Conservation (phyloP, 495 filamentous ascomycete species). For the Penicillium nucicola region DNA sequence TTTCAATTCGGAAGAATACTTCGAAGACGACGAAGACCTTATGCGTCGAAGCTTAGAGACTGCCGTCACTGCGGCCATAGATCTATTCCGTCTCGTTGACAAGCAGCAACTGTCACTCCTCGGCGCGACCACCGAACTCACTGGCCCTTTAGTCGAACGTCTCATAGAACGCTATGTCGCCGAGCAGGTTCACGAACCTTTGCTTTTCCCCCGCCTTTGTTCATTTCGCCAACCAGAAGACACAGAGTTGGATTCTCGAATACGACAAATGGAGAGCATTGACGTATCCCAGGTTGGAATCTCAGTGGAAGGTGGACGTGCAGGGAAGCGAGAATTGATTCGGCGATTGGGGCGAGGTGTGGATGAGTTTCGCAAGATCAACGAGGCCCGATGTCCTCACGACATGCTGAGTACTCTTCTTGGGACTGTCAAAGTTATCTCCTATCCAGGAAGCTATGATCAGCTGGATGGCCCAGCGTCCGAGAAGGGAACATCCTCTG, state of each 20-base stretch:
- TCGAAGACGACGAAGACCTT: constrained; percentile 82
- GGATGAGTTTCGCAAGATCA: constrained; percentile 86
- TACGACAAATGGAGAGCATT: constrained; percentile 87
- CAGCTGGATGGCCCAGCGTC: constrained; percentile 32
- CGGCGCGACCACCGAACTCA: constrained; percentile 89
- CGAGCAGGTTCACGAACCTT: constrained; percentile 85
- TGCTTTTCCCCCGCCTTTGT: constrained; percentile 80
- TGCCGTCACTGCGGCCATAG: constrained; percentile 88
- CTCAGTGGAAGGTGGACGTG: constrained; percentile 65
- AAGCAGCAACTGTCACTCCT: constrained; percentile 91
- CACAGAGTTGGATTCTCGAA: constrained; percentile 83
- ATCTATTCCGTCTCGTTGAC: constrained; percentile 92
- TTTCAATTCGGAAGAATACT: constrained; percentile 49
- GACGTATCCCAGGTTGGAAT: constrained; percentile 95
- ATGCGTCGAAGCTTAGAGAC: constrained; percentile 86
- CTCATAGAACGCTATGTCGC: constrained; percentile 93
- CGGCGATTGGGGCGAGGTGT: constrained; percentile 71
- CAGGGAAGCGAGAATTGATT: constrained; percentile 69
- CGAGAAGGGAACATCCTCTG: constrained; percentile 58
- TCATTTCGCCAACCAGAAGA: constrained; percentile 77
- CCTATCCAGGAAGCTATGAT: constrained; percentile 45
- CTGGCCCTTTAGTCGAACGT: constrained; percentile 85
- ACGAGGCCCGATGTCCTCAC: constrained; percentile 79
- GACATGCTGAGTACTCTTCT: constrained; percentile 91
- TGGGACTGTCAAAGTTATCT: constrained; percentile 80